Conservation (phyloP, 1,139 yeast species). For the Kodamaea arcana region DNA sequence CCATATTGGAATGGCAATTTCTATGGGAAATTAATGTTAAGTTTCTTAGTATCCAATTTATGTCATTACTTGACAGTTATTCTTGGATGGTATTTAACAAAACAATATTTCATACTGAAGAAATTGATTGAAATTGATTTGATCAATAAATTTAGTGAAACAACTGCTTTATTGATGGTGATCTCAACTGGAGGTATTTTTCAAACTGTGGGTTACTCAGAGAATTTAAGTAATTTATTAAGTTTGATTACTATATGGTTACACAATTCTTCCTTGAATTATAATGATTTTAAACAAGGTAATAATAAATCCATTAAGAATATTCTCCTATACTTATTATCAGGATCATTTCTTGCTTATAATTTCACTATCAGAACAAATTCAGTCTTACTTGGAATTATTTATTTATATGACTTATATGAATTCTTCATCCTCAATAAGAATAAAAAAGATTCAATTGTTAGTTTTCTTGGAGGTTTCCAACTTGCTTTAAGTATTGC, state of each 20-base stretch:
- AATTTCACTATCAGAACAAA: conserved; percentile 72
- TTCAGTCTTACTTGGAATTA: conserved; percentile 64
- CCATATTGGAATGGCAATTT: conserved; percentile 24
- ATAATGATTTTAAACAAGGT: conserved; percentile 13
- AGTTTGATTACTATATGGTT: conserved; percentile 56
- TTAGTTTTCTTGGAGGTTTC: conserved; percentile 51
- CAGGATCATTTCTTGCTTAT: conserved; percentile 57
- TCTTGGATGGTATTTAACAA: conserved; percentile 50
- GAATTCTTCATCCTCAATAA: conserved; percentile 18
- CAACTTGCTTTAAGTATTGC: conserved; percentile 46
- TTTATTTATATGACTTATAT: conserved; percentile 57
- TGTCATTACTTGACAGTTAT: conserved; percentile 50
- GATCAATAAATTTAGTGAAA: conserved; percentile 6
- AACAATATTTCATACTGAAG: conserved; percentile 8
- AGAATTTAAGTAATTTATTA: conserved; percentile 65
- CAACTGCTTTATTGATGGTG: conserved; percentile 17
- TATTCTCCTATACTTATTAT: conserved; percentile 32
- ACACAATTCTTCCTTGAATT: conserved; percentile 36
- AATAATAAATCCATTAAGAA: conserved; percentile 11
- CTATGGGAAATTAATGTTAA: conserved; percentile 41
- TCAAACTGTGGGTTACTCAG: conserved; percentile 72
- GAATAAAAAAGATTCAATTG: conserved; percentile 14
- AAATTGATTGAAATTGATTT: conserved; percentile 3
- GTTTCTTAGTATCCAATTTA: conserved; percentile 47
- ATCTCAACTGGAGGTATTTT: conserved; percentile 82